Conservation (phyloP, 1,284 basidiomycete genomes). For the Meira miltonrushii region DNA sequence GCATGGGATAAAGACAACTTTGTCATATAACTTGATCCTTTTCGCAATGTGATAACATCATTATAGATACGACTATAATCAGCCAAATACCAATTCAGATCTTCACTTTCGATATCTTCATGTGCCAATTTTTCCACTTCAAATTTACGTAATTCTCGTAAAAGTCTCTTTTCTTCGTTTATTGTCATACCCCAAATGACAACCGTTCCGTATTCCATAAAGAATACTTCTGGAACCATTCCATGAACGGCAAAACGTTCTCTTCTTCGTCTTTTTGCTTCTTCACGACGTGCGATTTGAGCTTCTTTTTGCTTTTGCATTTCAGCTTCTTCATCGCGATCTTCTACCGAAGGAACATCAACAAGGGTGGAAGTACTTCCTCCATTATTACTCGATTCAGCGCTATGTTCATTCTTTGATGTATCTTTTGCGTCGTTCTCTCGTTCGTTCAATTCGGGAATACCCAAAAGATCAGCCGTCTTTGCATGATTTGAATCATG, state of each 20-base stretch:
- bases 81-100: slow-evolving; percentile 92
- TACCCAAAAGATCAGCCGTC: slow-evolving; percentile 46
- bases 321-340: slow-evolving; percentile 6
- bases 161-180: slow-evolving; percentile 78
- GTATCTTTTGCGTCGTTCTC: slow-evolving; percentile 9
- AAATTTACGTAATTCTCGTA: slow-evolving; percentile 77
- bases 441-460: slow-evolving; percentile 34
- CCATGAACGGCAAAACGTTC: slow-evolving; percentile 32
- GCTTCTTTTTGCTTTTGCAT: slow-evolving; percentile 4
- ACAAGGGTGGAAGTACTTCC: slow-evolving; percentile 8
- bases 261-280: slow-evolving; percentile 6
- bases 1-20: slow-evolving; percentile 92
- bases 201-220: slow-evolving; percentile 85
- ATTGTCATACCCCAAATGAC: slow-evolving; percentile 98
- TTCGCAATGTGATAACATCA: slow-evolving; percentile 90
- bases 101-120: slow-evolving; percentile 72
- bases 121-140: slow-evolving; percentile 73
- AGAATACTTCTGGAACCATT: slow-evolving; percentile 58
- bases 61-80: slow-evolving; percentile 86
- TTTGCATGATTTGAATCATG: slow-evolving; percentile 15
- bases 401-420: slow-evolving; percentile 6
- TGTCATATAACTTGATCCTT: slow-evolving; percentile 94
- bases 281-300: slow-evolving; percentile 1
- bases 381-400: slow-evolving; percentile 9
- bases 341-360: slow-evolving; percentile 2